Conservation (phyloP, 2,329 filamentous ascomycete species). For the Penicillium hordei region DNA sequence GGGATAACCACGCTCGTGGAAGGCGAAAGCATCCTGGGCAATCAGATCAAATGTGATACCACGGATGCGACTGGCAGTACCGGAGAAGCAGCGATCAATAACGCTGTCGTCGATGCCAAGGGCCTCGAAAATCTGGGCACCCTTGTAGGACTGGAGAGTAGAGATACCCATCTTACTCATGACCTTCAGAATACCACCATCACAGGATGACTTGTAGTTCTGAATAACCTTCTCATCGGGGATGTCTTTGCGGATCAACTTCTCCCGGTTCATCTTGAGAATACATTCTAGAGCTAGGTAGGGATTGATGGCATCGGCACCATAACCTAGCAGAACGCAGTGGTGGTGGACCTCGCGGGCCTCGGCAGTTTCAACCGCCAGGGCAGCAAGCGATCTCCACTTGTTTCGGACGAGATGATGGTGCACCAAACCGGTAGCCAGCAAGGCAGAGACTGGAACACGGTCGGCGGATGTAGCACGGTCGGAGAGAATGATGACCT, state of each 20-base stretch:
- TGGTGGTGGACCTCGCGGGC: conserved; percentile 98
- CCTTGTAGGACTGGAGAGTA: conserved; percentile 93
- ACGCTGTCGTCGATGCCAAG: conserved; percentile 90
- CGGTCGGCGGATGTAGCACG: conserved; percentile 79
- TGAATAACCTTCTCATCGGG: conserved; percentile 78
- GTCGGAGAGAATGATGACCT: conserved; percentile 85
- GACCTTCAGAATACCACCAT: conserved; percentile 95
- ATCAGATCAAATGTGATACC: conserved; percentile 92
- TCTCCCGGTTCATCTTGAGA: conserved; percentile 91
- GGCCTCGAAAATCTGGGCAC: conserved; percentile 95
- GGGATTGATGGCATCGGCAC: conserved; percentile 89
- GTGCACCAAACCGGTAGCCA: conserved; percentile 91
- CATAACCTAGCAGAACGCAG: conserved; percentile 96
- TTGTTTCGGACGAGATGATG: conserved; percentile 95
- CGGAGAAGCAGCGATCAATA: conserved; percentile 90
- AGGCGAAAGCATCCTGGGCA: conserved; percentile 88
- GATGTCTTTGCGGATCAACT: conserved; percentile 86
- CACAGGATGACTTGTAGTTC: conserved; percentile 96
- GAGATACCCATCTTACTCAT: conserved; percentile 99
- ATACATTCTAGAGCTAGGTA: conserved; percentile 97
- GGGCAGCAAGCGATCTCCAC: conserved; percentile 83
- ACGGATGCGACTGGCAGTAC: conserved; percentile 90
- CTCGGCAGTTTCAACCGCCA: conserved; percentile 89
- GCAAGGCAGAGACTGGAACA: conserved; percentile 78
- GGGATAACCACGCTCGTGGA: conserved; percentile 92